Evolutionary conservation across 2,329 filamentous ascomycete genomes (phyloP).

Genomic region (Juglanconis juglandina): DNA sequence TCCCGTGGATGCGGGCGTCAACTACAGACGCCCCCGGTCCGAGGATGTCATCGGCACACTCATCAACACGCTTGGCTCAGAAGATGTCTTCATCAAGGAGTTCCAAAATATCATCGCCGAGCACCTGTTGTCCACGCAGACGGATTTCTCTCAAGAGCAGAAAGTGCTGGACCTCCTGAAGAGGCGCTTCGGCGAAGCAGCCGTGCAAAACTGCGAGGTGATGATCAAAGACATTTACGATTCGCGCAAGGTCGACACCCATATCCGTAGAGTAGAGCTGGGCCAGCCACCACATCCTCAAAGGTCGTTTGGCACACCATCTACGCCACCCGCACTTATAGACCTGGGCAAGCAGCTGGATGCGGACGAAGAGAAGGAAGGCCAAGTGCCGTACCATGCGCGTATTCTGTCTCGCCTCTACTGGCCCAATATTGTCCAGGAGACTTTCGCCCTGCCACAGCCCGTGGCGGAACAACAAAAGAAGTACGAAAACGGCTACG

Average conservation of each 20-base stretch:
- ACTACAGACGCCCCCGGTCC: slow-evolving; percentile 84
- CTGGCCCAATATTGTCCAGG: slow-evolving; percentile 79
- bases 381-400: slow-evolving; percentile 66
- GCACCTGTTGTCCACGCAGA: slow-evolving; percentile 65
- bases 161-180: slow-evolving; percentile 85
- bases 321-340: slow-evolving; percentile 9
- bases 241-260: slow-evolving; percentile 68
- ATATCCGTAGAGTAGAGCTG: slow-evolving; percentile 54
- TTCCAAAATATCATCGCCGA: slow-evolving; percentile 87
- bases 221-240: slow-evolving; percentile 94
- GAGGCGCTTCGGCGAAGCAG: slow-evolving; percentile 78
- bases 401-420: slow-evolving; percentile 90
- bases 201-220: slow-evolving; percentile 90
- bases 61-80: slow-evolving; percentile 81
- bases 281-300: slow-evolving; percentile 24
- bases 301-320: slow-evolving; percentile 20
- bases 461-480: slow-evolving; percentile 60
- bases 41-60: slow-evolving; percentile 89
- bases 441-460: slow-evolving; percentile 62
- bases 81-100: slow-evolving; percentile 91
- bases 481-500: slow-evolving; percentile 72
- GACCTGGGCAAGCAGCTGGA: slow-evolving; percentile 21
- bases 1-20: slow-evolving; percentile 85
- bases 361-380: slow-evolving; percentile 34
- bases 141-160: slow-evolving; percentile 72